Evolutionary conservation across 208 protist genomes (phyloP).

Genomic region (Acanthamoeba healyi): DNA sequence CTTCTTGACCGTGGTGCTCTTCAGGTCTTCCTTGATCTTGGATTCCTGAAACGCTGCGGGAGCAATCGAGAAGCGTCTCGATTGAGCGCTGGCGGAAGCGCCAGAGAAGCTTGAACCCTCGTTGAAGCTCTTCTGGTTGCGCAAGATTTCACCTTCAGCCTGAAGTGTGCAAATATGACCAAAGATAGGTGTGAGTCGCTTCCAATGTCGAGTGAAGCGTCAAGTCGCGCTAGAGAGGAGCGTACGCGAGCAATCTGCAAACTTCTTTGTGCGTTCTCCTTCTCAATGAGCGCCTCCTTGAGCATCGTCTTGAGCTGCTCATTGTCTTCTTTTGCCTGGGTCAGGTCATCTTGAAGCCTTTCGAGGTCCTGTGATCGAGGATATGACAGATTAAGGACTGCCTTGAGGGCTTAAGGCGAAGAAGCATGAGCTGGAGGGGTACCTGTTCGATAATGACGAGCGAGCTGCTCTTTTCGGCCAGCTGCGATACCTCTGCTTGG

Average conservation of each 20-base stretch:
- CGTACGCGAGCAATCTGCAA: slow-evolving; percentile 68
- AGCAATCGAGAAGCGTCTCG: slow-evolving; percentile 58
- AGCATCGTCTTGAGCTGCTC: background rate
- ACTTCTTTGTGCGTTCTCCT: slow-evolving; percentile 10
- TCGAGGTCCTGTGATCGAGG: slow-evolving; percentile 18
- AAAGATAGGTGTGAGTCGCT: too few species aligned
- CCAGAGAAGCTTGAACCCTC: slow-evolving; percentile 45
- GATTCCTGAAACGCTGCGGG: slow-evolving; percentile 14
- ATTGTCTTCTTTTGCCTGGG: slow-evolving; percentile 22
- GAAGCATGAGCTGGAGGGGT: background rate
- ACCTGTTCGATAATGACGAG: background rate
- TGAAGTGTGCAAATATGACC: too few species aligned
- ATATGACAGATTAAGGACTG: background rate
- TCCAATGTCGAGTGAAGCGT: background rate
- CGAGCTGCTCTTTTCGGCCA: background rate
- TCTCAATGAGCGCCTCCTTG: slow-evolving; percentile 30
- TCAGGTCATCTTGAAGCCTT: background rate
- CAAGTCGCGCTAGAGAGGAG: too few species aligned
- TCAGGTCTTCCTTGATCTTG: slow-evolving; percentile 69
- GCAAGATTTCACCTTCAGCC: slow-evolving; percentile 1
- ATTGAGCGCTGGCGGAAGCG: background rate
- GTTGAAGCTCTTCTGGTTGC: slow-evolving; percentile 43
- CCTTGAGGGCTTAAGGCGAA: background rate
- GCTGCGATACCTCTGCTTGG: background rate
- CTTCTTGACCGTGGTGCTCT: slow-evolving; percentile 68